Evolutionary conservation across 78 protist genomes (phyloP), one percentile per base, ranked within the genome.

Genomic region (Dictyostelium brefeldianum): DNA sequence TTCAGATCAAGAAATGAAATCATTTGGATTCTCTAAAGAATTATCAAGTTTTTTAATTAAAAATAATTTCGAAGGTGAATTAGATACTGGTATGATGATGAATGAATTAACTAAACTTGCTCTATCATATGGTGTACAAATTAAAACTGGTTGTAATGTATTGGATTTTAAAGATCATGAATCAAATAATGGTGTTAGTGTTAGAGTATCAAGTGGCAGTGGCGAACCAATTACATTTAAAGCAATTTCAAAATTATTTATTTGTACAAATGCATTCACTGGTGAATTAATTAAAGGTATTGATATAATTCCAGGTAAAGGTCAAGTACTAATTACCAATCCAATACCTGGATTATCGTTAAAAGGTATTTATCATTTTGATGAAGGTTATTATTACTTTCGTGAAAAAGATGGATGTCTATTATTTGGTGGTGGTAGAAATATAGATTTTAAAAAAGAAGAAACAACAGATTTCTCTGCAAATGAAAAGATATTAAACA

Each of bases 361-460:
- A 9, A 57, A 80, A 80, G 87, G 87, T 43, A 62, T 80, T 8
- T 62, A 80, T 46, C 87, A 80, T 46, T 80, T 80, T 25, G 87
- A 80, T 25, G 87, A 80, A 47, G 87, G 87, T 5, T 80, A 64
- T 15, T 80, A 62, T 62, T 80, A 80, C 18, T 80, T 80, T 17
- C 25, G 87, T 27, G 87, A 62, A 43, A 62, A 29, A 27, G 87
- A 80, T 27, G 87, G 75, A 47, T 18, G 75, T 22, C 62, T 80
- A 25, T 8, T 80, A 43, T 80, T 80, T 62, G 87, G 87, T 80
- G 87, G 87, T 22, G 87, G 87, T 46, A 80, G 87, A 80, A 80
- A 80, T 67, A 14, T 80, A 25, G 87, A 80, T 43, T 56, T 80
- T 10, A n/a, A 80, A 62, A n/a, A 36, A 14, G 87, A 80, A 62